These are phyloP conservation scores for Sporothrix phasma DNA, from an alignment of 2,329 filamentous ascomycete genomes.

Conservation along the genomic window DNA sequence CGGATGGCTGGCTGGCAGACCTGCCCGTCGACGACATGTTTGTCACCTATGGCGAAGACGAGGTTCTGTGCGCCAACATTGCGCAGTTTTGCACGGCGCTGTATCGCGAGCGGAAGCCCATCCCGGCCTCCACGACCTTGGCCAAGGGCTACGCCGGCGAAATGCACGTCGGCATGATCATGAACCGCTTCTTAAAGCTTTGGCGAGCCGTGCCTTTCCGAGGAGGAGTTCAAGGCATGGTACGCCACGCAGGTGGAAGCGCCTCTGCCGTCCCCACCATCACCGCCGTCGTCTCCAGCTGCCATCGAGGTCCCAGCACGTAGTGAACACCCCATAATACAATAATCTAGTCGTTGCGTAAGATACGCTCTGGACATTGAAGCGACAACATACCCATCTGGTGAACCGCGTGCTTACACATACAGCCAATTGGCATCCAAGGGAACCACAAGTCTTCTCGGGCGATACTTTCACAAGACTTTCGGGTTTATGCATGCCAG, in stretches of 20 bases:
- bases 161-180: slow-evolving; percentile 10
- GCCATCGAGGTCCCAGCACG: no score
- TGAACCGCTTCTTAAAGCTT: slow-evolving; percentile 9
- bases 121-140: neutral
- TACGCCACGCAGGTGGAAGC: slow-evolving; percentile 20
- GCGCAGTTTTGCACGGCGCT: neutral
- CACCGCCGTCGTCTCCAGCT: neutral
- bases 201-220: slow-evolving; percentile 3
- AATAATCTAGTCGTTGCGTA: neutral
- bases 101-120: neutral
- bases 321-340: neutral
- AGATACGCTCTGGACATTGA: neutral
- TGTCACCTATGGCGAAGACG: slow-evolving; percentile 9
- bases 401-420: neutral
- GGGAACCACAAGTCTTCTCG: no score
- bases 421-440: neutral
- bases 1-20: slow-evolving; percentile 5
- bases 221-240: slow-evolving; percentile 4
- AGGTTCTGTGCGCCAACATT: neutral
- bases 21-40: slow-evolving; percentile 9
- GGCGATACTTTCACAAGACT: no score
- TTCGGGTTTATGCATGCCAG: no score
- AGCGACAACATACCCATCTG: neutral
- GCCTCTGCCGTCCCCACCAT: neutral
- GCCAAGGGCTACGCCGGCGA: slow-evolving; percentile 1